Evolutionary conservation across 2,329 filamentous ascomycete genomes (phyloP).

Genomic region (Penicillium crustosum): DNA sequence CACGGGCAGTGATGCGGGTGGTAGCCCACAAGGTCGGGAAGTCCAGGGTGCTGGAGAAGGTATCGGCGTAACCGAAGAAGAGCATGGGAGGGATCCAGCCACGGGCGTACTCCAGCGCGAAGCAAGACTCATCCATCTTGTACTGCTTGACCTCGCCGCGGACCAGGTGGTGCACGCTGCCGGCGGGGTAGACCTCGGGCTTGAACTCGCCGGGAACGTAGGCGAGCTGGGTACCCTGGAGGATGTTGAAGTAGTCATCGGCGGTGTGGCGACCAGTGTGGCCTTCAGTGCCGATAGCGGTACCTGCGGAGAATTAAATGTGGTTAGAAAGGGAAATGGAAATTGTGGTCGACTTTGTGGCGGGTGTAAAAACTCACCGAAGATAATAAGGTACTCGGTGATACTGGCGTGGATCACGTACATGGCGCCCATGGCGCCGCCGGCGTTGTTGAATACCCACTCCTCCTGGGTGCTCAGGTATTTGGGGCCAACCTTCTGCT

Average conservation of each 20-base stretch:
- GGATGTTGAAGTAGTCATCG: constrained; percentile 93
- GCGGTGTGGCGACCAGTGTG: constrained; percentile 86
- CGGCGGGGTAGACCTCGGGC: constrained; percentile 40
- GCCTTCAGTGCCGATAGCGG: constrained; percentile 70
- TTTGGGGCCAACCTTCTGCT: constrained; percentile 46
- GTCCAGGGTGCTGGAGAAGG: constrained; percentile 76
- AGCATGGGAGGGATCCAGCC: constrained; percentile 95
- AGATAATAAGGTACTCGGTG: constrained; percentile 88
- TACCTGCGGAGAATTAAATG: constrained; percentile 24
- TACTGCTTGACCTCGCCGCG: constrained; percentile 75
- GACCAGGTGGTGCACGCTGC: constrained; percentile 40
- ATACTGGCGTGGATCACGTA: constrained; percentile 87
- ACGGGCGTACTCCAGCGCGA: constrained; percentile 43
- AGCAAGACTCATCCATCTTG: constrained; percentile 47
- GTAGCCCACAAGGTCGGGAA: constrained; percentile 82
- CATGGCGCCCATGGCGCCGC: constrained; percentile 89
- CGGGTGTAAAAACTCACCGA: constrained; percentile 51
- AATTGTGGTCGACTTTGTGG: background rate
- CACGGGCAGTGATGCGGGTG: constrained; percentile 67
- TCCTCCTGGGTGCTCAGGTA: constrained; percentile 71
- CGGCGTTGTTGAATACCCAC: constrained; percentile 91
- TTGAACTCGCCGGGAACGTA: constrained; percentile 41
- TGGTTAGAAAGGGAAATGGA: background rate
- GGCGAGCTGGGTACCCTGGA: constrained; percentile 49
- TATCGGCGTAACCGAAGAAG: constrained; percentile 83